Evolutionary conservation across 805 yeast genomes (phyloP).

Genomic region (Hagleromyces aurorensis): DNA sequence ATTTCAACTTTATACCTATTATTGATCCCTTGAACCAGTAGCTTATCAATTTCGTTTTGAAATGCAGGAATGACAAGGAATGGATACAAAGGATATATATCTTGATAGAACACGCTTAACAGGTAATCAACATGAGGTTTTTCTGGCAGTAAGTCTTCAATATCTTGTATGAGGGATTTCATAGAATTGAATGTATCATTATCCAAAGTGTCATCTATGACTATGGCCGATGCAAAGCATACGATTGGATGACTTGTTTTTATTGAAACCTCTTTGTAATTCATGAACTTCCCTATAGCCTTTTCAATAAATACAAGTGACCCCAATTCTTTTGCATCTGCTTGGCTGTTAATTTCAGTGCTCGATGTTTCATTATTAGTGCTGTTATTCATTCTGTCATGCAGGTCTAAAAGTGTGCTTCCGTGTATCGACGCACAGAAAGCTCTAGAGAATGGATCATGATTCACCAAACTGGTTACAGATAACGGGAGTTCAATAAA

Average conservation of each 20-base stretch:
- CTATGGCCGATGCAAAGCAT: too few relatives aligned
- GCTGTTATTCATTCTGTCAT: too few relatives aligned
- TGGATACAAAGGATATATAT: slow-evolving; percentile 20
- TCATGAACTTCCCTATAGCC: slow-evolving; percentile 12
- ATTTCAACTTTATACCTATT: slow-evolving; percentile 4
- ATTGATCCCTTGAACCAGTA: slow-evolving; percentile 1
- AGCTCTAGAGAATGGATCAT: too few relatives aligned
- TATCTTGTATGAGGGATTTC: slow-evolving; percentile 9
- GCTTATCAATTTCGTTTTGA: slow-evolving; percentile 5
- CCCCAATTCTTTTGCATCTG: slow-evolving; percentile 2
- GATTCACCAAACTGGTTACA: too few relatives aligned
- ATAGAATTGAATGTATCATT: slow-evolving; percentile 6
- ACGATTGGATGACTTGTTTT: too few relatives aligned
- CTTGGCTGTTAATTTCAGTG: neutral
- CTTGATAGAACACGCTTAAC: slow-evolving; percentile 13
- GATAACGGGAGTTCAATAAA: too few relatives aligned
- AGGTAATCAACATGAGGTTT: slow-evolving; percentile 6
- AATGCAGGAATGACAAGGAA: slow-evolving; percentile 13
- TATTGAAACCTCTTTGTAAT: too few relatives aligned
- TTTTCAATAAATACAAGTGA: slow-evolving; percentile 13
- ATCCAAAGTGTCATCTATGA: slow-evolving; percentile 11
- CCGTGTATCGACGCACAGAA: too few relatives aligned
- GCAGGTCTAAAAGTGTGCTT: too few relatives aligned
- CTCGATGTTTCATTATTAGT: too few relatives aligned
- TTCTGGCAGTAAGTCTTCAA: slow-evolving; percentile 9